These are phyloP conservation scores for Mytilinidion resinicola DNA, from an alignment of 495 filamentous ascomycete species.

Conservation along the genomic window DNA sequence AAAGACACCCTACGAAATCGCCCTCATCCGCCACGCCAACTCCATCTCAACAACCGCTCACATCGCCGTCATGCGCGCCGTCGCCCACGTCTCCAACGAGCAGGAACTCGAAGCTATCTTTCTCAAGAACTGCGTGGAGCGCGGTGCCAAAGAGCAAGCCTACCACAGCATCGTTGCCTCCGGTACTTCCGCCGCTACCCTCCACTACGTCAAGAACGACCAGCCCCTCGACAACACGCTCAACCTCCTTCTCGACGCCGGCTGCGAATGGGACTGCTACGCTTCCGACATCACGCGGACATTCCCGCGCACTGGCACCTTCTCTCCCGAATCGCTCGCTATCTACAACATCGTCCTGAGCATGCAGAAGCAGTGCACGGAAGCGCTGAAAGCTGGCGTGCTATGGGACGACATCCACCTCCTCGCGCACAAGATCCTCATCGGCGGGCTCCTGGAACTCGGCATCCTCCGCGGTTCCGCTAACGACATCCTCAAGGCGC, in stretches of 20 bases:
- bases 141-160: conserved; percentile 68
- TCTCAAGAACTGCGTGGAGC: conserved; percentile 63
- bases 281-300: conserved; percentile 85
- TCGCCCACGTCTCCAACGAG: conserved; percentile 65
- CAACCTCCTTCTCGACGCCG: conserved; percentile 78
- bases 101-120: conserved; percentile 76
- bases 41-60: conserved; percentile 71
- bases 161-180: conserved; percentile 80
- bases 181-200: conserved; percentile 70
- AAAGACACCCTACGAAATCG: conserved; percentile 82
- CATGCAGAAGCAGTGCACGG: conserved; percentile 78
- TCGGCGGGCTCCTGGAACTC: conserved; percentile 66
- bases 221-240: conserved; percentile 59
- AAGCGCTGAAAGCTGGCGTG: conserved; percentile 64
- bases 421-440: conserved; percentile 72
- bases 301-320: conserved; percentile 74
- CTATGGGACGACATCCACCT: conserved; percentile 82
- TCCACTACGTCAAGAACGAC: conserved; percentile 83
- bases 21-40: conserved; percentile 77
- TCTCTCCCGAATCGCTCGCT: conserved; percentile 60
- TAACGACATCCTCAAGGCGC: conserved; percentile 64
- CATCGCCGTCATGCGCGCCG: conserved; percentile 58
- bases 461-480: conserved; percentile 65
- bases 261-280: conserved; percentile 72
- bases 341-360: conserved; percentile 81